A percentile compares a stretch with the other conserved stretches of the same genome.
phyloP scores from a whole-genome alignment of 1,139 yeast species.

The Magnusiomyces tetraspermus region DNA sequence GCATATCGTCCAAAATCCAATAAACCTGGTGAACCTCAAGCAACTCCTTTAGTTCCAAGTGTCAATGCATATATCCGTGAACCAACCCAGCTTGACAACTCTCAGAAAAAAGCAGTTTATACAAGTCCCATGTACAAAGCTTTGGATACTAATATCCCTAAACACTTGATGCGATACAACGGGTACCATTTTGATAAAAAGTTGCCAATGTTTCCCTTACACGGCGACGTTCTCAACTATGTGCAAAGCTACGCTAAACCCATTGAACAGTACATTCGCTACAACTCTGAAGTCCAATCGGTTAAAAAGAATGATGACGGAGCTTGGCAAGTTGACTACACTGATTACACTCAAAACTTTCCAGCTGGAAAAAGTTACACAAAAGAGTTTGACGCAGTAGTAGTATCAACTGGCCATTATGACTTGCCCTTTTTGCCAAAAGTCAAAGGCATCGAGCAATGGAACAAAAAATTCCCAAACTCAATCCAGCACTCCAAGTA shows the following conservation, averaged over 20 bases:
- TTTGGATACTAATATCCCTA: conserved; percentile 56
- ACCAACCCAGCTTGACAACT: conserved; percentile 18
- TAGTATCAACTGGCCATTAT: conserved; percentile 50
- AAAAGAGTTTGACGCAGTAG: conserved; percentile 44
- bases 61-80: conserved; percentile 19
- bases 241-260: conserved; percentile 39
- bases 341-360: conserved; percentile 8
- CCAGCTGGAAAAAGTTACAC: conserved; percentile 16
- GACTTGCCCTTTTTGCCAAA: conserved; percentile 49
- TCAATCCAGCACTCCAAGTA: conserved; percentile 51
- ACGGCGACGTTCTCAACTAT: conserved; percentile 42
- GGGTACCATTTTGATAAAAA: conserved; percentile 40
- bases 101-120: conserved; percentile 23
- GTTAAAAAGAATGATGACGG: conserved; percentile 23
- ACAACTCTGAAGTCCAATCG: conserved; percentile 35
- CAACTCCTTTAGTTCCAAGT: conserved; percentile 19
- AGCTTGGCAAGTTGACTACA: conserved; percentile 40
- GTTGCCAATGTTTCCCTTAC: conserved; percentile 42
- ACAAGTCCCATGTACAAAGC: conserved; percentile 41
- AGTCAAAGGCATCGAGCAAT: conserved; percentile 45
- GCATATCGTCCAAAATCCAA: neutral
- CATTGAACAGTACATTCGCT: conserved; percentile 31
- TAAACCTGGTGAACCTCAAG: no score
- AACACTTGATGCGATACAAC: conserved; percentile 47
- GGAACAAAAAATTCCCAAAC: no score